phyloP scores from a whole-genome alignment of 306 rosid species.

The Trichosanthes cucumerina region DNA sequence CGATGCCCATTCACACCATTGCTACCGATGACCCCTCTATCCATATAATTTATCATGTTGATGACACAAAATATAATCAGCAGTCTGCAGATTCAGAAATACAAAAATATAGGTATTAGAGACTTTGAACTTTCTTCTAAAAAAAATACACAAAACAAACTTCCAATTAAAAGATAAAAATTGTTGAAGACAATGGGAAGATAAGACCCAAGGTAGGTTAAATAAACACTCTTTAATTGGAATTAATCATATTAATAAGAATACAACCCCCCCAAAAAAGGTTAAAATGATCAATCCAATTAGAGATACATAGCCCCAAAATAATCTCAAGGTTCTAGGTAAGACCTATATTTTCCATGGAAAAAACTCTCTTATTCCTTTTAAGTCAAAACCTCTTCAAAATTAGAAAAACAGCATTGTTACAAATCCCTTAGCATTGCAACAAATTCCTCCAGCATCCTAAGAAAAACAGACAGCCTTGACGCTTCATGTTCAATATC shows the following conservation, averaged over 20 bases:
- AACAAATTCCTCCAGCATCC: background rate
- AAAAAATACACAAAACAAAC: background rate
- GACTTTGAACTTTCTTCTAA: background rate
- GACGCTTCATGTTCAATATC: background rate
- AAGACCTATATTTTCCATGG: background rate
- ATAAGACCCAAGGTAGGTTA: background rate
- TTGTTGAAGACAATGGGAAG: background rate
- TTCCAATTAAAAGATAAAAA: background rate
- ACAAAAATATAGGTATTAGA: background rate
- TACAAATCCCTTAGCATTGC: background rate
- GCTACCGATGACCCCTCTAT: conserved; percentile 87
- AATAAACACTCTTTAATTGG: background rate
- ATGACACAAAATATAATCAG: conserved; percentile 52
- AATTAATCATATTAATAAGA: background rate
- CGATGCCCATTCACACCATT: conserved; percentile 81
- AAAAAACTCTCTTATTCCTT: background rate
- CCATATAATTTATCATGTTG: conserved; percentile 65
- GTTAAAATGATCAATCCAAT: background rate
- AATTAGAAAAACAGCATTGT: background rate
- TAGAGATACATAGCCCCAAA: background rate
- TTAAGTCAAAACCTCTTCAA: background rate
- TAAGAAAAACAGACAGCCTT: background rate
- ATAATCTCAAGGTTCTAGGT: background rate
- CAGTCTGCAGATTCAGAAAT: conserved; percentile 35
- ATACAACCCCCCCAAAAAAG: background rate